phyloP scores from a whole-genome alignment of 2,329 filamentous ascomycete genomes.

The Cadophora sp. region DNA sequence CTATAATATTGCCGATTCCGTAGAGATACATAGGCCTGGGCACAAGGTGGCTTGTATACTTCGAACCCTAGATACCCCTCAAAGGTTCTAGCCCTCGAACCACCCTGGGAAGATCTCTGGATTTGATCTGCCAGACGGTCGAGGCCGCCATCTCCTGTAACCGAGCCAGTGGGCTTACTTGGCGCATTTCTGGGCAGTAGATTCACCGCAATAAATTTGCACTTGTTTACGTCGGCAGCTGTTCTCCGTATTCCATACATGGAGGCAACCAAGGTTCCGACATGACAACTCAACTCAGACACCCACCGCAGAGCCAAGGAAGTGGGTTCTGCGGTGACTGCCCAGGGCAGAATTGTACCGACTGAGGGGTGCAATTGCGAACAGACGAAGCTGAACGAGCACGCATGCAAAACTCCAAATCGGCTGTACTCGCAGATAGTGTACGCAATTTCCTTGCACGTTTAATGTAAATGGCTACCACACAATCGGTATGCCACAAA shows the following conservation, averaged over 20 bases:
- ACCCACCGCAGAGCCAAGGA: neutral
- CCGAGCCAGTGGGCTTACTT: too few relatives aligned
- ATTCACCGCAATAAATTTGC: neutral
- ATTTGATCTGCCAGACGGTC: too few relatives aligned
- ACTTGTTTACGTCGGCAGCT: neutral
- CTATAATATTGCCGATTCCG: too few relatives aligned
- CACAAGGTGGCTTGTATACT: too few relatives aligned
- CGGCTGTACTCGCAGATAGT: neutral
- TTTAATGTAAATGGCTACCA: neutral
- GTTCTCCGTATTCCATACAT: too few relatives aligned
- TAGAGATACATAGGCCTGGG: too few relatives aligned
- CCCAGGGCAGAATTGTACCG: neutral
- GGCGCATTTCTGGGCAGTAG: too few relatives aligned
- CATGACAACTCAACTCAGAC: neutral
- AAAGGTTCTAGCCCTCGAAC: too few relatives aligned
- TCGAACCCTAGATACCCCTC: too few relatives aligned
- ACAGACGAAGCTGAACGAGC: neutral
- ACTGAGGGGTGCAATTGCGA: neutral
- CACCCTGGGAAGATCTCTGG: too few relatives aligned
- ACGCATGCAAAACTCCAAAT: neutral
- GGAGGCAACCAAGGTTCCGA: neutral
- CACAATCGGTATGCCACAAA: neutral
- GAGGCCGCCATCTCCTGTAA: too few relatives aligned
- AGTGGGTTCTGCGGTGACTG: slow-evolving; percentile 5
- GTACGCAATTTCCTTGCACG: neutral